A percentile compares a stretch with the other conserved stretches of the same genome.
Evolutionary conservation across 2,329 filamentous ascomycete species (phyloP).

Genomic region (Colletotrichum trifolii): DNA sequence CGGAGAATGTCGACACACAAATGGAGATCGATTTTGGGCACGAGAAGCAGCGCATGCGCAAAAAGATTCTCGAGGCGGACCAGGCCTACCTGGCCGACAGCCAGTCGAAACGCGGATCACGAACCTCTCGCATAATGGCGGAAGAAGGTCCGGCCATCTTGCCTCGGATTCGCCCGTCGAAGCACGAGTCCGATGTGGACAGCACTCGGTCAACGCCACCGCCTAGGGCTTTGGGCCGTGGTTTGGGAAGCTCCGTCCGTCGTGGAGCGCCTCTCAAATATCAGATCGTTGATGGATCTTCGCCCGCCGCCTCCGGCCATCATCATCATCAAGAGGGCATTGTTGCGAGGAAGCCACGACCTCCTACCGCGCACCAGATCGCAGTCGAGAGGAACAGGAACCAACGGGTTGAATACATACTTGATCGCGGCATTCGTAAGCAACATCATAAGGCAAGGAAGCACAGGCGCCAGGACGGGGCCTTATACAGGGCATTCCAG

Average conservation of each 20-base stretch:
- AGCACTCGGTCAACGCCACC: constrained; percentile 58
- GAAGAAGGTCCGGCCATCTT: constrained; percentile 69
- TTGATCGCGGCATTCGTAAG: constrained; percentile 78
- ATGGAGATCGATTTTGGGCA: constrained; percentile 78
- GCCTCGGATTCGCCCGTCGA: constrained; percentile 71
- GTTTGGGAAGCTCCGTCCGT: constrained; percentile 45
- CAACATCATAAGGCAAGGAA: constrained; percentile 73
- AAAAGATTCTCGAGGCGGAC: constrained; percentile 80
- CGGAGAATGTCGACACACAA: constrained; percentile 80
- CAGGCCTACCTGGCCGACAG: constrained; percentile 74
- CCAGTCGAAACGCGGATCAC: constrained; percentile 66
- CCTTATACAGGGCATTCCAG: constrained; percentile 73
- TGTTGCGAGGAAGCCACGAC: constrained; percentile 73
- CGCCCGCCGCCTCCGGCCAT: constrained; percentile 64
- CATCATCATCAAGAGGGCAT: constrained; percentile 63
- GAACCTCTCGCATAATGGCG: constrained; percentile 51
- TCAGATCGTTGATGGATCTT: constrained; percentile 70
- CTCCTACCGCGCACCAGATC: constrained; percentile 83
- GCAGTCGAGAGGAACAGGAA: constrained; percentile 83
- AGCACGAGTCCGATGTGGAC: constrained; percentile 64
- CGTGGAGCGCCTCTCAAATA: constrained; percentile 66
- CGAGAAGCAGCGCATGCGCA: constrained; percentile 78
- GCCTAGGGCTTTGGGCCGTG: constrained; percentile 46
- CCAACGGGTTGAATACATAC: constrained; percentile 83
- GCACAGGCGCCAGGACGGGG: constrained; percentile 71